Base-by-base conservation (phyloP, 768 basidiomycete species). In the Tulasnella sp. region DNA sequence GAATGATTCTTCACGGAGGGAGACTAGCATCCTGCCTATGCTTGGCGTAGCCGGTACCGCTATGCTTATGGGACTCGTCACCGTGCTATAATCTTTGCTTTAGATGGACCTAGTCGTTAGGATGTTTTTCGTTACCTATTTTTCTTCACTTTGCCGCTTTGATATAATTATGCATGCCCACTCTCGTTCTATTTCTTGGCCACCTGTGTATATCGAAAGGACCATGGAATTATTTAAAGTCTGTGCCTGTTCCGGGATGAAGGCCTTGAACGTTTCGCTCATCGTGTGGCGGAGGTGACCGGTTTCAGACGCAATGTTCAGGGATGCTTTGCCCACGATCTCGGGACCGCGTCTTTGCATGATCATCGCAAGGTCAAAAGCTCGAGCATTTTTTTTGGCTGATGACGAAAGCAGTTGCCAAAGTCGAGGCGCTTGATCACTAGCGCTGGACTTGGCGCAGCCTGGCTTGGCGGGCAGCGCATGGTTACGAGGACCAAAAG, bases 81-180 rank as follows among this genome's bases (percentile, higher is more conserved):
- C 44, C 3, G 73, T 74, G 31, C 73, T 74, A 18, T 74, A 18
- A 74, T 40, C 8, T 40, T 40, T 24, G 73, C 38, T 74, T 58
- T 68, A 68, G 62, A 68, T 68, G 62, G 62, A 68, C 62, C 27
- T 68, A 68, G 62, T 68, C 62, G 62, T 68, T 68, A 12, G 62
- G 31, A 14, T 68, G 31, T 31, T 68, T 68, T 68, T 68, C 62
- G 62, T 68, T 68, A 19, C 62, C 27, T 62, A 42, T 42, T 16
- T 68, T 62, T 68, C 36, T 27, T 68, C 62, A 68, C 62, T 68
- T 68, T 68, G 62, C 62, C 31, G 62, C 62, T 34, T 68, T 68
- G 62, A 68, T 68, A 68, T 68, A 68, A 68, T 68, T 34, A 68
- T 68, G 31, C 62, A 27, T 27, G 34, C 34, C 27, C 62, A 68